Conservation (phyloP, 2,329 filamentous ascomycete genomes). For the Raffaelea deltoideospora region DNA sequence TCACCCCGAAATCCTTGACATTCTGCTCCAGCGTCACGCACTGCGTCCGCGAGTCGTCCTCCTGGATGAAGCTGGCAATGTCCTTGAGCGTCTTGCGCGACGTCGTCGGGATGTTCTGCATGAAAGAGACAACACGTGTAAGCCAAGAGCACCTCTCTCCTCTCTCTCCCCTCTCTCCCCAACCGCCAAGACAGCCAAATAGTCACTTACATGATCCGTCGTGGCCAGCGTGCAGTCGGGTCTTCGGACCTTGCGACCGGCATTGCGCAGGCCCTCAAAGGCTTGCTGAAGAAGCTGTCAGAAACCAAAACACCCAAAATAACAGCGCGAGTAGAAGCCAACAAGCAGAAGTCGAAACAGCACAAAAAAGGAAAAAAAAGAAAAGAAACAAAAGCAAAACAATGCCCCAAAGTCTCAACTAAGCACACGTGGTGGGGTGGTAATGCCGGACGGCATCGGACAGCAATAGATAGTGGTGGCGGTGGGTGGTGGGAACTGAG, state of each 20-base stretch:
- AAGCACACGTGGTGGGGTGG: too few relatives aligned
- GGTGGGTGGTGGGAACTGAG: too few relatives aligned
- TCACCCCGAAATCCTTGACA: conserved; percentile 89
- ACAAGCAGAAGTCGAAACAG: not conserved
- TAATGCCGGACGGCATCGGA: too few relatives aligned
- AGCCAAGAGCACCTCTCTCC: conserved; percentile 6
- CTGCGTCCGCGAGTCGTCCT: conserved; percentile 85
- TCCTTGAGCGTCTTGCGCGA: conserved; percentile 89
- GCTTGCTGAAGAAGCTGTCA: conserved; percentile 53
- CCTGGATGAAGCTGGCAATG: conserved; percentile 83
- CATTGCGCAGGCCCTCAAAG: conserved; percentile 88
- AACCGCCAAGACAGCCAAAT: not conserved
- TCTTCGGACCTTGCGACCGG: conserved; percentile 72
- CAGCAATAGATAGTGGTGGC: too few relatives aligned
- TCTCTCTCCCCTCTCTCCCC: too few relatives aligned
- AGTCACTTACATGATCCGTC: conserved; percentile 74
- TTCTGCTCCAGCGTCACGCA: conserved; percentile 95
- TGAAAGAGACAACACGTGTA: not conserved
- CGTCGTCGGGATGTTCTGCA: conserved; percentile 80
- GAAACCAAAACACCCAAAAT: not conserved
- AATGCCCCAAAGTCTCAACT: not conserved
- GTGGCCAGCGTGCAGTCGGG: conserved; percentile 95
- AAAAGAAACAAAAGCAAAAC: not conserved
- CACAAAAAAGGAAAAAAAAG: not conserved
- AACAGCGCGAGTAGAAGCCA: not conserved